Evolutionary conservation across 352 stramenopile genomes (phyloP).

Genomic region (Nothophytophthora sp.): DNA sequence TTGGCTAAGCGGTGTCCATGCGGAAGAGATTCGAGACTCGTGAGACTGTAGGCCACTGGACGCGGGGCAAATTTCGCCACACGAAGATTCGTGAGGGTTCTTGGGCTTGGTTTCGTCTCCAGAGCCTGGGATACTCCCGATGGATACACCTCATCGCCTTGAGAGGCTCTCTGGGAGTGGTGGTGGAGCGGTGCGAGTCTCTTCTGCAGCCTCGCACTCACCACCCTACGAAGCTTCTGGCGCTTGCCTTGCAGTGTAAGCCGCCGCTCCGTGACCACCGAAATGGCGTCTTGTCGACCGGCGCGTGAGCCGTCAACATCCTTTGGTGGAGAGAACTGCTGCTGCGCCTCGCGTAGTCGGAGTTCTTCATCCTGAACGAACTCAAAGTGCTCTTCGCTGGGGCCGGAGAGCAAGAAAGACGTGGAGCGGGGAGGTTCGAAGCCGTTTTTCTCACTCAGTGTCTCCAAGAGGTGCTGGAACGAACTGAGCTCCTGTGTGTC

Average conservation of each 20-base stretch:
- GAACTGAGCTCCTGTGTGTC: constrained; percentile 22
- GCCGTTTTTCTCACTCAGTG: constrained; percentile 32
- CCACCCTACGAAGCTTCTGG: constrained; percentile 22
- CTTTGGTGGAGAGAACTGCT: constrained; percentile 12
- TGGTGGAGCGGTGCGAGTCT: constrained; percentile 29
- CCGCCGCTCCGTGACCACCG: constrained; percentile 10
- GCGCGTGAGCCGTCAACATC: neutral
- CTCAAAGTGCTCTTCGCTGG: constrained; percentile 34
- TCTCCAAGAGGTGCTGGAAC: constrained; percentile 60
- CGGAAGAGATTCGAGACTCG: constrained; percentile 32
- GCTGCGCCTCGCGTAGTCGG: constrained; percentile 24
- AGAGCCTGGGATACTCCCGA: no score
- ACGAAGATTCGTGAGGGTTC: constrained; percentile 17
- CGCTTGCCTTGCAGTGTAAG: constrained; percentile 22
- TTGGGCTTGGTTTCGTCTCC: constrained; percentile 17
- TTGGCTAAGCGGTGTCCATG: constrained; percentile 21
- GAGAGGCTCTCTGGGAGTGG: constrained; percentile 7
- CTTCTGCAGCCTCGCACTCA: constrained; percentile 21
- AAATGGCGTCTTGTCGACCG: constrained; percentile 1
- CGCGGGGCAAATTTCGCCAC: constrained; percentile 30
- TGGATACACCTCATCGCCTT: neutral
- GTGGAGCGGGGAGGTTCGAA: constrained; percentile 3
- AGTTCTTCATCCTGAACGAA: constrained; percentile 51
- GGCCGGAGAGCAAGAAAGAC: constrained; percentile 37
- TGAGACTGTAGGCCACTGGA: constrained; percentile 53